These are phyloP conservation scores for Penicillium vulpinum DNA, from an alignment of 2,329 filamentous ascomycete species.

Conservation along the genomic window DNA sequence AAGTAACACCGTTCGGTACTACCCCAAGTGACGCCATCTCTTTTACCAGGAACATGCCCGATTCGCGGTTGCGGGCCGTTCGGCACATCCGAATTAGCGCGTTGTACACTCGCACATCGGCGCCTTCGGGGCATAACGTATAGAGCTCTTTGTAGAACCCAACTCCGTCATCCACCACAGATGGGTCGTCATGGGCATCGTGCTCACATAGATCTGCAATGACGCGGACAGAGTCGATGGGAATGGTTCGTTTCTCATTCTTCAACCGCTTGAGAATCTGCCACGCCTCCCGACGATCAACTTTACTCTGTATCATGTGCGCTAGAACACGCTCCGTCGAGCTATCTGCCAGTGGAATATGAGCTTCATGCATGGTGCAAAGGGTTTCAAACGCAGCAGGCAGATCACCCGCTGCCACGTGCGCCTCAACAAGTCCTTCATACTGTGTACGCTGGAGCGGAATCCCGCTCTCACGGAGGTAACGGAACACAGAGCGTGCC, in stretches of 20 bases:
- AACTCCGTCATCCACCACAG: slow-evolving; percentile 52
- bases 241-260: slow-evolving; percentile 50
- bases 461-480: slow-evolving; percentile 60
- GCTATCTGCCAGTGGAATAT: slow-evolving; percentile 56
- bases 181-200: slow-evolving; percentile 33
- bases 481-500: slow-evolving; percentile 68
- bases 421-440: slow-evolving; percentile 73
- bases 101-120: slow-evolving; percentile 58
- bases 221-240: slow-evolving; percentile 47
- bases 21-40: slow-evolving; percentile 62
- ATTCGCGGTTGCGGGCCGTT: slow-evolving; percentile 48
- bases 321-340: slow-evolving; percentile 65
- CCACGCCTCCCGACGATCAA: slow-evolving; percentile 56
- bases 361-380: slow-evolving; percentile 69
- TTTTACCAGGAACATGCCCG: slow-evolving; percentile 61
- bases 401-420: slow-evolving; percentile 62
- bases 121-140: slow-evolving; percentile 48
- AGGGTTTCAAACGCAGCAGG: slow-evolving; percentile 67
- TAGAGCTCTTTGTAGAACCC: slow-evolving; percentile 63
- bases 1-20: slow-evolving; percentile 58
- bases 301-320: slow-evolving; percentile 52
- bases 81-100: slow-evolving; percentile 55
- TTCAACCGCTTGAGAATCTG: slow-evolving; percentile 58
- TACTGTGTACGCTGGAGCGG: slow-evolving; percentile 68
- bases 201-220: slow-evolving; percentile 55